Evolutionary conservation across 352 stramenopile genomes (phyloP), one percentile per base, ranked within the genome.

Genomic region (Pythium brassicae): DNA sequence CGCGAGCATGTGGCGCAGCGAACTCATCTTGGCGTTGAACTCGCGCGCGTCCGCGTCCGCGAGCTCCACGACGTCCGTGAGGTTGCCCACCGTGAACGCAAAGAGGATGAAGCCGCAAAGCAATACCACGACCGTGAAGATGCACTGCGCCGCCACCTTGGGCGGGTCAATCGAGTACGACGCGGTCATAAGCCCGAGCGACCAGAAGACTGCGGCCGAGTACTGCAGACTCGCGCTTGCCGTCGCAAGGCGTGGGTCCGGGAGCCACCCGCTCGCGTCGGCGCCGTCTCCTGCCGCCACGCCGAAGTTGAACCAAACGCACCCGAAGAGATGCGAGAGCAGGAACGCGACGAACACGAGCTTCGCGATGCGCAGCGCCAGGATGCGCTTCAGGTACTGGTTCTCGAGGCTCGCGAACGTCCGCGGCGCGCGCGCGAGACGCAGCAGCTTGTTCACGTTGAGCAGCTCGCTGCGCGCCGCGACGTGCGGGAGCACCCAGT

Each of bases 401-500:
- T 70, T 68, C 42, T 83, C 70, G 5, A 83, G 55, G 6, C 63
- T 53, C 7, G 53, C 50, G 3, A 83, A 50, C 48, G 76, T 68
- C 1, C 32, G 49, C 7, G 73, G 64, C 3, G 76, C 70, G 54
- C 78, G 77, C 3, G 76, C 65, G 1, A 80, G 46, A 4, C 73
- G 65, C 8, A 78, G 11, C 10, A 80, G 42, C 51, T 83, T 83
- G 61, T 80, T 83, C 35, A 83, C 62, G 50, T 83, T 78, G 14
- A 81, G 48, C 4, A 61, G 19, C 10, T 83, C 75, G 20, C 70
- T 35, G 32, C 72, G 68, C 3, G 6, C 34, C 34, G 34, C 14
- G 34, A 40, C 43, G 42, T 5, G 22, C 34, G 2, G 40, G n/a
- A 61, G 0, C 57, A 35, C 22, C 64, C 64, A 83, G 39, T 83